phyloP scores from a whole-genome alignment of 2,329 filamentous ascomycete genomes.

The Phialophora tarda region DNA sequence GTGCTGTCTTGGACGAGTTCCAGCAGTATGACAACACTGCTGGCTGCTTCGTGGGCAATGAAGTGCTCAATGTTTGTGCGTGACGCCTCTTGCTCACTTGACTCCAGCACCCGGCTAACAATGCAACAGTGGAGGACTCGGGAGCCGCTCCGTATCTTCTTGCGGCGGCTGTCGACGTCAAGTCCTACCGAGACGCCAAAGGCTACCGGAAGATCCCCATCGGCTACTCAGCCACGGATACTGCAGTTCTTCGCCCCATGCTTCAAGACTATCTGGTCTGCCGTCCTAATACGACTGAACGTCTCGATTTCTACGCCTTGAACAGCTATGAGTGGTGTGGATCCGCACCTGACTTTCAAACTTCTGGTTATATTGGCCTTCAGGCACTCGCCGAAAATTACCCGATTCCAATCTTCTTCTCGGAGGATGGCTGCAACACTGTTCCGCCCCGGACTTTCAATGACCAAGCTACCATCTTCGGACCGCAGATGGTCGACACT shows the following conservation, averaged over 20 bases:
- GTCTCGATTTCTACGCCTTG: conserved; percentile 81
- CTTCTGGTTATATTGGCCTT: conserved; percentile 72
- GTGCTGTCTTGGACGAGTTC: conserved; percentile 77
- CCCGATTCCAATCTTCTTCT: conserved; percentile 86
- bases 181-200: conserved; percentile 76
- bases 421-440: conserved; percentile 81
- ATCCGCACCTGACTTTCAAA: conserved; percentile 56
- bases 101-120: conserved; percentile 2
- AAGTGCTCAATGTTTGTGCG: conserved; percentile 69
- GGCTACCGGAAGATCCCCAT: conserved; percentile 80
- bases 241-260: conserved; percentile 70
- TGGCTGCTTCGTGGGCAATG: conserved; percentile 87
- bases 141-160: conserved; percentile 80
- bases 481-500: conserved; percentile 69
- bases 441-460: conserved; percentile 51
- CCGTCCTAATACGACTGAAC: conserved; percentile 68
- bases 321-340: conserved; percentile 88
- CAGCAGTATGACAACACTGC: conserved; percentile 78
- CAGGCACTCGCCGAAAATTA: conserved; percentile 71
- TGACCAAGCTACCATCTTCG: conserved; percentile 79
- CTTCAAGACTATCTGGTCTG: conserved; percentile 79
- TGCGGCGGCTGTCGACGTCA: conserved; percentile 79
- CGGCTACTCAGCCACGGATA: conserved; percentile 87
- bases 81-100: conserved; percentile 5
- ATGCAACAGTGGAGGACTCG: conserved; percentile 54